Conservation (phyloP, 1,284 basidiomycete species). For the Cystobasidium slooffiae region DNA sequence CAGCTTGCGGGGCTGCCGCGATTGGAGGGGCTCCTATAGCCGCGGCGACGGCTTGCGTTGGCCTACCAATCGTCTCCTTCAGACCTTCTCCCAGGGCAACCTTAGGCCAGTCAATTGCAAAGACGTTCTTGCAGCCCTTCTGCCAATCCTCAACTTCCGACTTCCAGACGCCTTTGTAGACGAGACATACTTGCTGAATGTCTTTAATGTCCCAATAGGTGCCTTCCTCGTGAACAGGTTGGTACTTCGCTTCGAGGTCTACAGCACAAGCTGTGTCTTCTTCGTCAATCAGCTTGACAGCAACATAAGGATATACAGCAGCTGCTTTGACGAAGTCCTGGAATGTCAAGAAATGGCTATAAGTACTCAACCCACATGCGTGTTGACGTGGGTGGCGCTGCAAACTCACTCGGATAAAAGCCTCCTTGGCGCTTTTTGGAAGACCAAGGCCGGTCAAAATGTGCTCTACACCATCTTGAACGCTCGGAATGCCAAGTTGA, state of each 20-base stretch:
- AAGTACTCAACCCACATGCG: too few species aligned
- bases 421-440: not conserved
- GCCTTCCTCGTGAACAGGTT: not conserved
- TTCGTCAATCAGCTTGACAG: not conserved
- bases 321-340: conserved; percentile 14
- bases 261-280: not conserved
- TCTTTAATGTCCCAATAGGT: conserved; percentile 20
- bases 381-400: not conserved
- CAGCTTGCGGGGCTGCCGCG: not conserved
- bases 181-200: conserved; percentile 26
- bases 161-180: conserved; percentile 30
- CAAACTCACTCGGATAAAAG: conserved; percentile 1
- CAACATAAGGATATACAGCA: conserved; percentile 15
- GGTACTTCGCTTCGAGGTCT: conserved; percentile 8
- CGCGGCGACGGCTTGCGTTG: not conserved
- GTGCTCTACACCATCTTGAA: conserved; percentile 6
- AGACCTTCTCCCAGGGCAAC: not conserved
- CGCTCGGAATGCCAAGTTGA: not conserved
- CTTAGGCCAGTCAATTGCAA: not conserved
- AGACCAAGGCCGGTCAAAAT: not conserved
- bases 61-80: too few species aligned
- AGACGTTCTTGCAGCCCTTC: not conserved
- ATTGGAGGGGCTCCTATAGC: not conserved
- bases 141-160: conserved; percentile 20
- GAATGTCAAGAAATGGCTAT: too few species aligned